Base-by-base conservation (phyloP, 176 grass and related monocot species). In the Puccinellia tenuiflora region DNA sequence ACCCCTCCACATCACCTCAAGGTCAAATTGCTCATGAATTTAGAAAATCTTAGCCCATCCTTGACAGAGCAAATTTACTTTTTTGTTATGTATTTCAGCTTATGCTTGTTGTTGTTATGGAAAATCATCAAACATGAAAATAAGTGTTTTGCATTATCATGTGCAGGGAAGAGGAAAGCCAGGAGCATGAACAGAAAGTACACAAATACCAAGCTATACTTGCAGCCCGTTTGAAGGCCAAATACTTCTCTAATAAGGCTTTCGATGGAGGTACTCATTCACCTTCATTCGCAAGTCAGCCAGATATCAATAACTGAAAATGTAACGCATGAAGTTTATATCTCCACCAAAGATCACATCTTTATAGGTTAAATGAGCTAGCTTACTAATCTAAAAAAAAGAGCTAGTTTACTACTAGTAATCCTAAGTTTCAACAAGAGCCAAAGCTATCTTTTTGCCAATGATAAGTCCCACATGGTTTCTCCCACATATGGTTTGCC, bases 171-270 rank as follows among this genome's bases (percentile, higher is more conserved):
- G n/a, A 38, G 65, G 84, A 67, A 79, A 60, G 50, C 29, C 74
- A 86, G 77, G 75, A 83, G 75, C 88, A 86, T 83, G 88, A 51
- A 75, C 75, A 86, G 56, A 90, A 86, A 67, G 79, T 90, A 70
- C 83, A 79, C 18, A 83, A 48, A 85, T 87, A 94, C 53, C 81
- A 85, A 85, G 72, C 83, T 77, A 88, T 89, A 45, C 88, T 89
- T 50, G 86, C 87, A 78, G 84, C 87, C 37, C 68, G 88, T 59
- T 63, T 94, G 64, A 94, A 89, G 76, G 81, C 86, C 21, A 94
- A 94, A 43, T 92, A 89, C 67, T 94, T 94, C 77, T 92, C 89
- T 57, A 85, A 87, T 82, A 94, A 92, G 63, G 71, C 84, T 77
- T 92, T 89, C 38, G 79, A 88, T 2, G 90, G 89, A 92, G 92